Base-by-base conservation (phyloP, 2,329 filamentous ascomycete genomes). In the Phaeosphaeria sp. region DNA sequence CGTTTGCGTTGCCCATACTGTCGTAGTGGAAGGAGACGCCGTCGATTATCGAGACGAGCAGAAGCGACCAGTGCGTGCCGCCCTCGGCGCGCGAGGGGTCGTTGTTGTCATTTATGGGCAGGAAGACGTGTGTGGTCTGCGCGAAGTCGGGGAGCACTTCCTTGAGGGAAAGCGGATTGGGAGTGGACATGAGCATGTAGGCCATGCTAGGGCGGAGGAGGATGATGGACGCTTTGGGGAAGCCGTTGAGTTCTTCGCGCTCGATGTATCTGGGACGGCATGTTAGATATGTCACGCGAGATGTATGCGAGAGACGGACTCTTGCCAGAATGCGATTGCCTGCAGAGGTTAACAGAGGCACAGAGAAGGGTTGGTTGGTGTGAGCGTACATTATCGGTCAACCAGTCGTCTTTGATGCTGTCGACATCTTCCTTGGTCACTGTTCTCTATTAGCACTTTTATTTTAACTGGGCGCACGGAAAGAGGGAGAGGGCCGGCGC, bases 291-390 rank as follows among this genome's bases (percentile, higher is more conserved):
- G 9, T n/a, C 6, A 11, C 24, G 11, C 4, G 49, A 30, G 40
- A 45, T 21, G 21, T 20, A 45, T 22, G 30, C 25, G 33, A 43
- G 27, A 56, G 27, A 46, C 56, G 43, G 88, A 96, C 85, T 98
- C 94, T 84, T 98, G 91, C 94, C 95, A 99, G 76, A 99, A 98
- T 50, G 92, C 90, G 66, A 99, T 98, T 68, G 93, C 93, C 91
- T 94, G 51, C 20, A 18, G 24, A 43, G 22, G 52, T 65, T 49
- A 59, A 60, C 45, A 49, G 44, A 2, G 36, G 20, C n/a, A 49
- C 20, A 27, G 22, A 20, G 6, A 18, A 42, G 36, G 20, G 30
- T 18, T 40, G 27, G 20, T 21, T 25, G n/a, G 30, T 36, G 48
- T 22, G 47, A 57, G 47, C 62, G 48, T 82, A 93, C 91, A 81